Percentiles rank a stretch among this genome's conserved stretches.
phyloP scores from a whole-genome alignment of 2,329 filamentous ascomycete species.

The Cercospora sesami region DNA sequence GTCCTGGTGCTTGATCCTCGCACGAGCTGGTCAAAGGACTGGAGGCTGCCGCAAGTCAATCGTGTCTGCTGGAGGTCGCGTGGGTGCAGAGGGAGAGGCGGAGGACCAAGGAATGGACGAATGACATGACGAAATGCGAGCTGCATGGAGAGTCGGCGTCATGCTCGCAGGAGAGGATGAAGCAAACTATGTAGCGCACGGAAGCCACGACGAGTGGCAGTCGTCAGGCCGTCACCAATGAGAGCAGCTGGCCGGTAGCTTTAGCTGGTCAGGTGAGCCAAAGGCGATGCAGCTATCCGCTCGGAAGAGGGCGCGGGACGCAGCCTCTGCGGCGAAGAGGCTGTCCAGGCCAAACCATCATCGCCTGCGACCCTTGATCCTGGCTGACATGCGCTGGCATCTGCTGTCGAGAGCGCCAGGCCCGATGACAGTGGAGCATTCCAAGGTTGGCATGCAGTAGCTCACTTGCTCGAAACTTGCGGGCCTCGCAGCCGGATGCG shows the following conservation, averaged over 20 bases:
- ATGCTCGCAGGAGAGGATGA: slow-evolving; percentile 13
- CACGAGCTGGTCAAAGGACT: neutral
- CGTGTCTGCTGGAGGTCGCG: neutral
- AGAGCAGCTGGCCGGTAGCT: slow-evolving; percentile 1
- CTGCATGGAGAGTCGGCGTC: slow-evolving; percentile 16
- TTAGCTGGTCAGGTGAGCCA: slow-evolving; percentile 14
- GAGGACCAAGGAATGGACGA: slow-evolving; percentile 2
- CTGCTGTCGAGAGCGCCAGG: neutral
- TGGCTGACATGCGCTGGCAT: slow-evolving; percentile 14
- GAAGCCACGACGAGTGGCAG: slow-evolving; percentile 18
- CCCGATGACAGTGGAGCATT: neutral
- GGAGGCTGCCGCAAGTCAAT: neutral
- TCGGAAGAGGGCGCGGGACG: slow-evolving; percentile 9
- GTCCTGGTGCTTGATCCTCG: neutral
- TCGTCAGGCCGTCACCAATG: slow-evolving; percentile 18
- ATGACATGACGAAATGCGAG: slow-evolving; percentile 14
- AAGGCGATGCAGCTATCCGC: slow-evolving; percentile 15
- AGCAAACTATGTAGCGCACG: slow-evolving; percentile 10
- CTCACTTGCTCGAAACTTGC: neutral
- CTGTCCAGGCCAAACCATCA: neutral
- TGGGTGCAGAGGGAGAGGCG: neutral
- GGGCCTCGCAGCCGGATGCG: neutral
- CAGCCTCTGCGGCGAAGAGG: slow-evolving; percentile 5
- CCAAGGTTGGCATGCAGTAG: slow-evolving; percentile 11
- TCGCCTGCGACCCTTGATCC: slow-evolving; percentile 8